Evolutionary conservation across 169 alveolate genomes (phyloP), one percentile per base, ranked within the genome.

Genomic region (Cardiosporidium cionae): DNA sequence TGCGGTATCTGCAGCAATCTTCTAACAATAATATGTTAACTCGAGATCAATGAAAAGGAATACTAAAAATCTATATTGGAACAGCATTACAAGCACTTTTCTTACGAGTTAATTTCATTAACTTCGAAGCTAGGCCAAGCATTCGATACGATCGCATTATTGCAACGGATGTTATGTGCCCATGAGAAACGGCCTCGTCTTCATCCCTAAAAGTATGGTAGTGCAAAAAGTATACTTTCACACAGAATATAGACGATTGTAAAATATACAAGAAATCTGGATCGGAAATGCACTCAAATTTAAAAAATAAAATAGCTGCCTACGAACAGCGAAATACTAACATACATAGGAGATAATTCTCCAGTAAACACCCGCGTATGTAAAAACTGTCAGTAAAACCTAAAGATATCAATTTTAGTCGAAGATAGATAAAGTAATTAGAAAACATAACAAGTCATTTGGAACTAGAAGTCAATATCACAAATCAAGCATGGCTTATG

Each of bases 81-180:
- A 44, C 58, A 44, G n/a, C 58, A 44, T 44, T 44, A n/a, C 58
- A 44, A 44, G 58, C 27, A 44, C n/a, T 9, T 4, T n/a, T 9
- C 81, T 75, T 36, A 71, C 78, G 84, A 2, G 84, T 70, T 32
- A 37, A 2, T 3, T 32, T 62, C 84, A 78, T 78, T 27, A 93
- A 83, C 68, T 89, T 90, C 54, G 91, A 86, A 2, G 97, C 96
- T 1, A 93, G 78, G 22, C 97, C 97, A 7, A 89, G 90, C 77
- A 88, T 89, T 74, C 97, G 72, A 76, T 90, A 86, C 31, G 92
- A 77, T 68, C 98, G 75, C 70, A 91, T 84, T 2, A 93, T 95
- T 34, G 94, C 89, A 7, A 93, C 80, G 23, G 95, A 89, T 16
- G 98, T 93, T 69, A 93, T 92, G 78, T 93, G 98, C 68, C 86